Evolutionary conservation across 305 asterid species (phyloP).

Genomic region (Fraxinus velutina): DNA sequence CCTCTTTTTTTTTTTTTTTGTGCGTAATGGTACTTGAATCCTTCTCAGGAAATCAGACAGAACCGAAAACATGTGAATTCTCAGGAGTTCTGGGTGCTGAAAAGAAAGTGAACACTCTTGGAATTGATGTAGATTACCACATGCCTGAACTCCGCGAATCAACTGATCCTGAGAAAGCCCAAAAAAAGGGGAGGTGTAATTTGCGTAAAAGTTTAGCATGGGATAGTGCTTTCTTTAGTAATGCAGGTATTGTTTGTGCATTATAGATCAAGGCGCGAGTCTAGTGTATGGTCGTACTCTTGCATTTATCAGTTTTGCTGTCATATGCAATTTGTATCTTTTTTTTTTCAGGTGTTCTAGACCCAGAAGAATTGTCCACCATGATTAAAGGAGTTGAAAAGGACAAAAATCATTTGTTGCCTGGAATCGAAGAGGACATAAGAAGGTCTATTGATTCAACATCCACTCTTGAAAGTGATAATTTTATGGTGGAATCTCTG

Average conservation of each 20-base stretch:
- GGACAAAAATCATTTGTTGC: conserved; percentile 40
- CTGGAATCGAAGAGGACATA: conserved; percentile 81
- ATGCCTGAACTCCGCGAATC: conserved; percentile 53
- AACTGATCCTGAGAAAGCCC: conserved; percentile 45
- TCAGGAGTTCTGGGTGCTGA: conserved; percentile 31
- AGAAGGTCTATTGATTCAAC: conserved; percentile 69
- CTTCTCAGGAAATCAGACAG: conserved; percentile 33
- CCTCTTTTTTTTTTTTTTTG: neutral
- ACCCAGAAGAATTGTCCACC: conserved; percentile 73
- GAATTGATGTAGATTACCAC: conserved; percentile 27
- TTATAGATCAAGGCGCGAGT: neutral
- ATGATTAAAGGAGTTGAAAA: conserved; percentile 62
- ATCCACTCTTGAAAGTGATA: conserved; percentile 70
- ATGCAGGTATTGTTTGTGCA: conserved; percentile 58
- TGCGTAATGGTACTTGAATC: conserved; percentile 19
- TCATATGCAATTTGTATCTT: neutral
- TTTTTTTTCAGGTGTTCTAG: conserved; percentile 64
- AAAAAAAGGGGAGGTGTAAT: conserved; percentile 60
- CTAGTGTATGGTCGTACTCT: neutral
- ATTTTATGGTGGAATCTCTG: conserved; percentile 56
- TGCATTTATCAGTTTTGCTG: neutral
- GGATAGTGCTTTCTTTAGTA: conserved; percentile 94
- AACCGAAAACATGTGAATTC: conserved; percentile 17
- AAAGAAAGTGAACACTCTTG: conserved; percentile 27
- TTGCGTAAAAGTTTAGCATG: conserved; percentile 96